Base-by-base conservation (phyloP, 2,329 filamentous ascomycete species). In the Alternaria triticina region DNA sequence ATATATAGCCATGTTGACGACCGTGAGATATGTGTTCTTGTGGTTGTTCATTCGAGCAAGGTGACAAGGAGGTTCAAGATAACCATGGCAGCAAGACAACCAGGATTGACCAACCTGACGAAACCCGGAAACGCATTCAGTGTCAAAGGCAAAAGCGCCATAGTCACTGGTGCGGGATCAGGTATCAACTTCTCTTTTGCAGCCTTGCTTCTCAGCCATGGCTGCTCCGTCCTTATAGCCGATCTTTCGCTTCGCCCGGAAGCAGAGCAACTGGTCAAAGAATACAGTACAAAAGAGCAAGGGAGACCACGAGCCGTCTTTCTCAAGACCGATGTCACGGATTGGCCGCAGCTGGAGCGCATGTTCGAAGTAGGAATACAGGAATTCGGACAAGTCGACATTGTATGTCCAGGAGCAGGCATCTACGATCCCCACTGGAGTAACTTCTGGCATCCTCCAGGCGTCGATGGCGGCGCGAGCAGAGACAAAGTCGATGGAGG, bases 371-470 rank as follows among this genome's bases (percentile, higher is more conserved):
- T 69, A 3, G 76, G 74, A 1, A 61, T 64, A 17, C 45, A 61
- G 20, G 69, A 74, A 51, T 81, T 82, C 56, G 74, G 75, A 4
- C 72, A 70, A 20, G 70, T 81, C 5, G 83, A 86, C 59, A 81
- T 86, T 46, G 80, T 84, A 13, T 84, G 83, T 56, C 83, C 84
- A 0, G 83, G 83, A 17, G 84, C 83, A 4, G 83, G 84, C 6
- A 75, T 85, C 25, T 85, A 80, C 74, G 84, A 86, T 57, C 83
- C 83, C 0, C 74, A 81, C 57, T 83, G 79, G 72, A 78, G 73
- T 59, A 84, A 83, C 70, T 85, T 85, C 74, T 85, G 83, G 83
- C 77, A 82, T 58, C 83, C 83, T 0, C 83, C 83, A 0, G 83
- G 83, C 12, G 73, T 69, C 0, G 22, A 59, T 10, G 57, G 62